Conservation (phyloP, 2,329 filamentous ascomycete species). For the Colletotrichum sp. region DNA sequence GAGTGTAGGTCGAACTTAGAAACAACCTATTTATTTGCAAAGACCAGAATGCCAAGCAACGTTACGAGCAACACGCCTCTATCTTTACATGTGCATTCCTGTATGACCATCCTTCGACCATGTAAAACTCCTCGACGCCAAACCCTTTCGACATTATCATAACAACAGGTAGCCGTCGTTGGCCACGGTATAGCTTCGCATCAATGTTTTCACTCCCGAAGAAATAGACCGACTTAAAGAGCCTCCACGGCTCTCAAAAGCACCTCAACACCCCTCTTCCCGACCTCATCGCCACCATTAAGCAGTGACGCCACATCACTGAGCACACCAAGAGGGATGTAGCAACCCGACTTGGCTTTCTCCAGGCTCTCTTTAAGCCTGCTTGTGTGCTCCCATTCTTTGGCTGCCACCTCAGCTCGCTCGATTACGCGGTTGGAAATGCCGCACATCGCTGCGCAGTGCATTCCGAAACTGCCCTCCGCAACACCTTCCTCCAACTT, state of each 20-base stretch:
- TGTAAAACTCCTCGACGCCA: background rate
- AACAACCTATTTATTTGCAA: background rate
- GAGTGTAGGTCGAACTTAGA: background rate
- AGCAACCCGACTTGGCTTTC: conserved; percentile 77
- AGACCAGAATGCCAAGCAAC: background rate
- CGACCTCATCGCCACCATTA: conserved; percentile 59
- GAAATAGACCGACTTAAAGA: conserved; percentile 40
- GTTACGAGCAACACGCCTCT: background rate
- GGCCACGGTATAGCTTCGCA: background rate
- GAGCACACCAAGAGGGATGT: conserved; percentile 83
- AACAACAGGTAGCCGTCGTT: background rate
- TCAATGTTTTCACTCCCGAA: background rate
- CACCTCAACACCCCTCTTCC: conserved; percentile 60
- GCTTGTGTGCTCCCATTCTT: conserved; percentile 94
- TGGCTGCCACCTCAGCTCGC: conserved; percentile 85
- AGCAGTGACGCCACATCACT: conserved; percentile 87
- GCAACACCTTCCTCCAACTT: conserved; percentile 92
- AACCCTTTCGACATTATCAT: background rate
- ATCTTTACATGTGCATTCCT: background rate
- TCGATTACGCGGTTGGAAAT: conserved; percentile 85
- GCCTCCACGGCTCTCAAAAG: conserved; percentile 65
- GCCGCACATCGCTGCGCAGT: conserved; percentile 97
- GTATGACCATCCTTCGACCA: background rate
- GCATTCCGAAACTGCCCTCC: conserved; percentile 98
- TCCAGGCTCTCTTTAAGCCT: conserved; percentile 88